Evolutionary conservation across 2,329 filamentous ascomycete species (phyloP).

Genomic region (Phialocephala subalpina): DNA sequence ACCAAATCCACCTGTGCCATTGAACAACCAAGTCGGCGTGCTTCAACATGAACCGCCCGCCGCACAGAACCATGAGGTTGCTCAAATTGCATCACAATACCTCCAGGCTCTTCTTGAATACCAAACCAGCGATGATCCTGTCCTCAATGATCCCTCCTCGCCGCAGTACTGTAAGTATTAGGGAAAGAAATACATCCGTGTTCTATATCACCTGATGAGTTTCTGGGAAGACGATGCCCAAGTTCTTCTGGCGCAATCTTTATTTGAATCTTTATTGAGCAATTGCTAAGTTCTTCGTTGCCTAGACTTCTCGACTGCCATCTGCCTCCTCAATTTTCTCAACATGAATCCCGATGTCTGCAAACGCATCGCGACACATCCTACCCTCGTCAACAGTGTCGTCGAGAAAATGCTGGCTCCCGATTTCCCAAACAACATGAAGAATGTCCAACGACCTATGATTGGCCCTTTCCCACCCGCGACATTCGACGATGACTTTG

Average conservation of each 20-base stretch:
- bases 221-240: too few species aligned
- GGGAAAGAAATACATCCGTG: too few species aligned
- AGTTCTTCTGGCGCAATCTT: too few species aligned
- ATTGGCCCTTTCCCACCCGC: conserved; percentile 22
- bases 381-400: conserved; percentile 30
- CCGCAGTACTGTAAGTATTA: conserved; percentile 32
- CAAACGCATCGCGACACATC: conserved; percentile 30
- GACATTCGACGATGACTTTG: conserved; percentile 38
- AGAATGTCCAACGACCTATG: conserved; percentile 14
- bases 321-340: conserved; percentile 37
- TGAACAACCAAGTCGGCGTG: conserved; percentile 32
- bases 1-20: conserved; percentile 23
- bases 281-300: too few species aligned
- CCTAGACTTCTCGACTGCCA: conserved; percentile 29
- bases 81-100: conserved; percentile 39
- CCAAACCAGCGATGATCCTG: conserved; percentile 32
- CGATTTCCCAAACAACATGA: conserved; percentile 34
- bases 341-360: conserved; percentile 35
- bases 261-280: too few species aligned
- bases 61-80: conserved; percentile 30
- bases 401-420: conserved; percentile 35
- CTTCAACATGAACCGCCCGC: conserved; percentile 25
- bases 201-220: too few species aligned
- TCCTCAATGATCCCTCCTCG: conserved; percentile 29
- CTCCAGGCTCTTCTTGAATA: conserved; percentile 35